A percentile compares a stretch with the other conserved stretches of the same genome.
Conservation (phyloP, 495 filamentous ascomycete genomes). For the Daldinia loculata region DNA sequence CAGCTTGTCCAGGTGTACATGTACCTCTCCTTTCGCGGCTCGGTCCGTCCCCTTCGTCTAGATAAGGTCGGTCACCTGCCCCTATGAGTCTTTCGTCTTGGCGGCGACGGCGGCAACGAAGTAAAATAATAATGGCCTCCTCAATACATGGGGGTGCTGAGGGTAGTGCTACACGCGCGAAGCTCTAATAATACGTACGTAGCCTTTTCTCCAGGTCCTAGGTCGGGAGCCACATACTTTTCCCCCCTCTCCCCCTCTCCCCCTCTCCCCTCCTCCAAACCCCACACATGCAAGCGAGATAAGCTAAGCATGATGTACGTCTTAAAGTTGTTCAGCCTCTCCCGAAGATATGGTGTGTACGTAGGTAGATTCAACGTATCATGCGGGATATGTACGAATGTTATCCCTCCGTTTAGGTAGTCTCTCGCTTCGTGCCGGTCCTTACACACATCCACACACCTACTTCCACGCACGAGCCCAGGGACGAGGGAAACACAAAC, state of each 20-base stretch:
- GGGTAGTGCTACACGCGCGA: not conserved
- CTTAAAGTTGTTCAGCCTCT: conserved; percentile 33
- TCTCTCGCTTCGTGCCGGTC: conserved; percentile 14
- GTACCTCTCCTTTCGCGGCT: conserved; percentile 16
- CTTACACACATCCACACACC: conserved; percentile 17
- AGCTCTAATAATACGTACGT: conserved; percentile 12
- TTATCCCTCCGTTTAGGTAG: conserved; percentile 18
- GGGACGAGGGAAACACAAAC: conserved; percentile 1
- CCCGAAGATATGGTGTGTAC: not conserved
- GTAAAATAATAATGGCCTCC: not conserved
- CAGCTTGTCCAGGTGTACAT: not conserved
- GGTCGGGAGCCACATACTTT: not conserved
- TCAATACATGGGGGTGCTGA: not conserved
- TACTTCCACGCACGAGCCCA: conserved; percentile 30
- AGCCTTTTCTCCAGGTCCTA: not conserved
- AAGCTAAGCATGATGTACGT: conserved; percentile 31
- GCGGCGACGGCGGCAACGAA: conserved; percentile 33
- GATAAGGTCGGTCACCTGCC: conserved; percentile 34
- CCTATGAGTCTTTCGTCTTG: not conserved
- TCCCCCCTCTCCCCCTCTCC: not conserved
- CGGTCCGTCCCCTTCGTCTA: conserved; percentile 30
- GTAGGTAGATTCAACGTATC: conserved; percentile 14
- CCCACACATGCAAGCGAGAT: conserved; percentile 30
- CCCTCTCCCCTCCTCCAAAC: conserved; percentile 9
- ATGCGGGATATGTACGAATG: conserved; percentile 40